These are phyloP conservation scores for Penicillium arizonense DNA, from an alignment of 495 filamentous ascomycete genomes.

Conservation along the genomic window DNA sequence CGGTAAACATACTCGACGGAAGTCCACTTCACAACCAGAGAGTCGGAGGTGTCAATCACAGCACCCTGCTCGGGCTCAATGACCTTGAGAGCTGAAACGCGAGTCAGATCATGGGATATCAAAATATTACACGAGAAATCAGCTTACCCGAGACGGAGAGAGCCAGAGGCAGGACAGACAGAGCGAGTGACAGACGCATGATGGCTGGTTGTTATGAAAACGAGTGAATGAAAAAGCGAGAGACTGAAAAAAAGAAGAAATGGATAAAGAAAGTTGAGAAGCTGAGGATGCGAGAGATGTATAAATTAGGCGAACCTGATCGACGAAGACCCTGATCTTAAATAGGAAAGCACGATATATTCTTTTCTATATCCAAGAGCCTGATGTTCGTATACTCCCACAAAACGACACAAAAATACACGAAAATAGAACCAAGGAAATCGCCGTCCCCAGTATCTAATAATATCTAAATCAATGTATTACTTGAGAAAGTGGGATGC, in stretches of 20 bases:
- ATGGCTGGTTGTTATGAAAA: conserved; percentile 4
- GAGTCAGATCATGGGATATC: conserved; percentile 1
- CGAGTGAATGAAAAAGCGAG: background rate
- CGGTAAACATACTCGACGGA: conserved; percentile 29
- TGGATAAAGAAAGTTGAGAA: background rate
- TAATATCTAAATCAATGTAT: conserved; percentile 19
- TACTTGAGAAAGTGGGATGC: background rate
- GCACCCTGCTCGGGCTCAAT: conserved; percentile 32
- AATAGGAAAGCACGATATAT: no score
- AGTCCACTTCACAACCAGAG: conserved; percentile 37
- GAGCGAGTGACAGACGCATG: conserved; percentile 25
- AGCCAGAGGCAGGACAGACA: conserved; percentile 25
- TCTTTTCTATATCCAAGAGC: no score
- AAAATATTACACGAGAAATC: background rate
- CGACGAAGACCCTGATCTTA: no score
- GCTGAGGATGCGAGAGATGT: background rate
- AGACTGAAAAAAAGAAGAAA: background rate
- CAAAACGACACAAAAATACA: conserved; percentile 3
- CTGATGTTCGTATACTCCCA: no score
- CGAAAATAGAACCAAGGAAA: conserved; percentile 3
- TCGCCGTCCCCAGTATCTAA: conserved; percentile 4
- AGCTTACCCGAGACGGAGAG: conserved; percentile 22
- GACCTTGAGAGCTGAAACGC: conserved; percentile 27
- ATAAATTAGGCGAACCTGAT: background rate
- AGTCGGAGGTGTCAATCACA: conserved; percentile 24